phyloP scores from a whole-genome alignment of 164 flowering plant species.

The Malania oleifera region DNA sequence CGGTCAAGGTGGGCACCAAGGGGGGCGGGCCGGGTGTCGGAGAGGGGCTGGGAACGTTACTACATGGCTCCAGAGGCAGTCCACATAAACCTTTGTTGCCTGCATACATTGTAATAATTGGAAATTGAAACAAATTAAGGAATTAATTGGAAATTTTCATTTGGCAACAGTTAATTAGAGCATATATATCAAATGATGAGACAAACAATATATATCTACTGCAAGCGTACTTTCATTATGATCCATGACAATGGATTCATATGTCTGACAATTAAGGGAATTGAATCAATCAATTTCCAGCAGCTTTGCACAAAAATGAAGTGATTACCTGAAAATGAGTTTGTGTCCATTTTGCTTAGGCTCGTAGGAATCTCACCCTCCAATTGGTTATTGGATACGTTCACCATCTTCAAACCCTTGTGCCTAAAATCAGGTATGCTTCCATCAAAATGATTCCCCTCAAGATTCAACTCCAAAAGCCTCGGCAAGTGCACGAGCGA shows the following conservation, averaged over 20 bases:
- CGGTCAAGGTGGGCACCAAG: too few relatives aligned
- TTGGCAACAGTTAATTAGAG: too few relatives aligned
- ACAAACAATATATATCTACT: too few relatives aligned
- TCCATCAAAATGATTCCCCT: slow-evolving; percentile 52
- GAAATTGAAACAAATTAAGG: neutral
- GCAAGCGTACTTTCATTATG: too few relatives aligned
- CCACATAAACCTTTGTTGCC: slow-evolving; percentile 45
- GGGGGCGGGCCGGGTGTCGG: neutral
- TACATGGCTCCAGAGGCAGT: slow-evolving; percentile 37
- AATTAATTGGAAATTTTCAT: too few relatives aligned
- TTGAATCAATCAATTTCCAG: too few relatives aligned
- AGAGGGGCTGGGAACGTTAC: neutral
- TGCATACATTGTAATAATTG: slow-evolving; percentile 5
- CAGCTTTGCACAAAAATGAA: neutral
- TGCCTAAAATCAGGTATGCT: slow-evolving; percentile 50
- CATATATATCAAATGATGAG: too few relatives aligned
- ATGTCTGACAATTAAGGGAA: too few relatives aligned
- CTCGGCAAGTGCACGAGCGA: slow-evolving; percentile 37
- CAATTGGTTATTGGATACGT: slow-evolving; percentile 49
- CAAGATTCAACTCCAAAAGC: slow-evolving; percentile 44
- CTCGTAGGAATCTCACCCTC: slow-evolving; percentile 51
- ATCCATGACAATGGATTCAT: too few relatives aligned
- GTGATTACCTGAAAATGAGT: slow-evolving; percentile 42
- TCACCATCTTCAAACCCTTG: slow-evolving; percentile 17
- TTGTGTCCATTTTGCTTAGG: slow-evolving; percentile 24